phyloP scores from a whole-genome alignment of 306 rosid species.

The Cotoneaster glaucophyllus region DNA sequence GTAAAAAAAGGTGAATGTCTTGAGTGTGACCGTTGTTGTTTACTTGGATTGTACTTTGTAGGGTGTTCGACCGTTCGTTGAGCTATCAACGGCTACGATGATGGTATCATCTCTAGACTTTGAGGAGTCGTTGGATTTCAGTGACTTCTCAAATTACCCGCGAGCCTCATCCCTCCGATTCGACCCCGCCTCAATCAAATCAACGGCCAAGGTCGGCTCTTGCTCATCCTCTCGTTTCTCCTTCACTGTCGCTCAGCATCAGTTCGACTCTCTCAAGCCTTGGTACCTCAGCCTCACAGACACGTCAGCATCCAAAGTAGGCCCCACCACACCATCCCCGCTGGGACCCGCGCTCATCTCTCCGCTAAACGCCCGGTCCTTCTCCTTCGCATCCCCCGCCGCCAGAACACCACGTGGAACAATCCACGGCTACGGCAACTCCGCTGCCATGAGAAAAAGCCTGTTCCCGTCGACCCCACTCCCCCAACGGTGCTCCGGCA shows the following conservation, averaged over 20 bases:
- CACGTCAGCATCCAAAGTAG: conserved; percentile 85
- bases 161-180: conserved; percentile 86
- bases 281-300: conserved; percentile 87
- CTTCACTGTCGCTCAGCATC: conserved; percentile 81
- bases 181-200: conserved; percentile 42
- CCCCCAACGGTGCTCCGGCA: conserved; percentile 50
- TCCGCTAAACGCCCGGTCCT: conserved; percentile 75
- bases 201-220: conserved; percentile 68
- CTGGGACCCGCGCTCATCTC: conserved; percentile 80
- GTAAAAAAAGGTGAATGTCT: background rate
- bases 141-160: conserved; percentile 63
- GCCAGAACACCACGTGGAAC: conserved; percentile 58
- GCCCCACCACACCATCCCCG: conserved; percentile 50
- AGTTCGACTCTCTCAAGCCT: conserved; percentile 78
- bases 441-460: conserved; percentile 44
- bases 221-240: conserved; percentile 94
- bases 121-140: conserved; percentile 66
- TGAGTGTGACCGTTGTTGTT: background rate
- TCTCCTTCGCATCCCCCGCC: conserved; percentile 85
- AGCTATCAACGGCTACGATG: conserved; percentile 55
- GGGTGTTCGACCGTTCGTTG: conserved; percentile 91
- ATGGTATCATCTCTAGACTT: conserved; percentile 76
- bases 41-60: conserved; percentile 15
- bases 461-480: conserved; percentile 78
- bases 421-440: conserved; percentile 28